Conservation (phyloP, 202 grass and related monocot genomes). For the Alloteropsis angusta region DNA sequence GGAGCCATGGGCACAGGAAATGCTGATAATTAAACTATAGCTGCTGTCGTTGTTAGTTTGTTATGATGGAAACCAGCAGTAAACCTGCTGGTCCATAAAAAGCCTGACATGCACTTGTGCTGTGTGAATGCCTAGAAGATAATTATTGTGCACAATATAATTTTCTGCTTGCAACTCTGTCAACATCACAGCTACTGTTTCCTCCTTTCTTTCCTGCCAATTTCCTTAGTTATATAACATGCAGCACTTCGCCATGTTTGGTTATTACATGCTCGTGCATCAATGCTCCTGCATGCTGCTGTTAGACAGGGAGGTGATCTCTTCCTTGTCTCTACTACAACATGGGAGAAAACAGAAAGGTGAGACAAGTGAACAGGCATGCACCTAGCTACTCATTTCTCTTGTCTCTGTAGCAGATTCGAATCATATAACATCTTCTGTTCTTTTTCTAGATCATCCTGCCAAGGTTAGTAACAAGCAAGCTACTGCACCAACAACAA, state of each 20-base stretch:
- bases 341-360: slow-evolving; percentile 50
- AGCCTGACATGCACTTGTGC: slow-evolving; percentile 23
- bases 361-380: slow-evolving; percentile 41
- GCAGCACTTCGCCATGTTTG: slow-evolving; percentile 28
- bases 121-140: slow-evolving; percentile 18
- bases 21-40: slow-evolving; percentile 20
- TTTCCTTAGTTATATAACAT: slow-evolving; percentile 47
- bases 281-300: slow-evolving; percentile 30
- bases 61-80: slow-evolving; percentile 25
- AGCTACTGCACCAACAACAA: slow-evolving; percentile 45
- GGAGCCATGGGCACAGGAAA: slow-evolving; percentile 9
- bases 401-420: background rate
- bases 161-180: slow-evolving; percentile 42
- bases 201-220: slow-evolving; percentile 26
- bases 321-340: slow-evolving; percentile 27
- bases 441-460: slow-evolving; percentile 60
- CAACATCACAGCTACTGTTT: slow-evolving; percentile 40
- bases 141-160: background rate
- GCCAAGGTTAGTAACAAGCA: slow-evolving; percentile 52
- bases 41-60: slow-evolving; percentile 14
- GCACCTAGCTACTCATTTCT: slow-evolving; percentile 16
- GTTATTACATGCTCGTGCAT: slow-evolving; percentile 37
- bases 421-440: background rate
- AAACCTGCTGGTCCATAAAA: slow-evolving; percentile 30
- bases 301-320: slow-evolving; percentile 21